phyloP scores from a whole-genome alignment of 208 protist species.

The Crithidia acanthocephali region DNA sequence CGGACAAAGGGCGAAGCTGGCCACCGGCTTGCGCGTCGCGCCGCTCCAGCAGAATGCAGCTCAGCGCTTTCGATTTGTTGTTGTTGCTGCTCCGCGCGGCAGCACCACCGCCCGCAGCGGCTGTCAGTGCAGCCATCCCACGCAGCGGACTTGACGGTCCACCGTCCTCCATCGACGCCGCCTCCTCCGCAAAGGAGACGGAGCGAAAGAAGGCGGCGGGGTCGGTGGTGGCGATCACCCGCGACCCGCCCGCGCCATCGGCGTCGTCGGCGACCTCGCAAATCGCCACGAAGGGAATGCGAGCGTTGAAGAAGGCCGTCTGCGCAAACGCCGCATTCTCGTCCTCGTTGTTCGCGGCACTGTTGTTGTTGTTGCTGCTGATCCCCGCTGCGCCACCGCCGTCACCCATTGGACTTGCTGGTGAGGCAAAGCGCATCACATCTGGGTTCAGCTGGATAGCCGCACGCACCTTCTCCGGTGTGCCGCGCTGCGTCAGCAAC shows the following conservation, averaged over 20 bases:
- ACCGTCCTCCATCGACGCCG: slow-evolving; percentile 9
- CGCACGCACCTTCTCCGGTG: slow-evolving; percentile 52
- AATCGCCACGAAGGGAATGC: slow-evolving; percentile 16
- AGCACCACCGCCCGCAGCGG: background rate
- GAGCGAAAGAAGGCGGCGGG: slow-evolving; percentile 36
- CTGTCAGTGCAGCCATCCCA: background rate
- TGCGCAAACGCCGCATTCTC: background rate
- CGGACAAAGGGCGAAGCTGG: slow-evolving; percentile 23
- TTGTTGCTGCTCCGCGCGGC: background rate
- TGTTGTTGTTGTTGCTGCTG: background rate
- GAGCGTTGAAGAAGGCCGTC: background rate
- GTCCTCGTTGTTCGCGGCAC: background rate
- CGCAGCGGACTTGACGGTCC: background rate
- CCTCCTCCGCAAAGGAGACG: slow-evolving; percentile 5
- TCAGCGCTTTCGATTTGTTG: slow-evolving; percentile 23
- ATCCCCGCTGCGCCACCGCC: background rate
- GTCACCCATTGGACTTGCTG: background rate
- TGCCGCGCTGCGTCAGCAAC: slow-evolving; percentile 55
- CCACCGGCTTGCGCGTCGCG: slow-evolving; percentile 1
- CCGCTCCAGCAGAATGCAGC: slow-evolving; percentile 32
- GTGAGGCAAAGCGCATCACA: slow-evolving; percentile 30
- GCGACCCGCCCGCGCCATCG: slow-evolving; percentile 8
- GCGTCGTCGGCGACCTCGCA: slow-evolving; percentile 18
- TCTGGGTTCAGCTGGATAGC: slow-evolving; percentile 44
- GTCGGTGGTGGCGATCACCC: slow-evolving; percentile 47